phyloP scores from a whole-genome alignment of 2,329 filamentous ascomycete genomes.

The Monosporascus ibericus region DNA sequence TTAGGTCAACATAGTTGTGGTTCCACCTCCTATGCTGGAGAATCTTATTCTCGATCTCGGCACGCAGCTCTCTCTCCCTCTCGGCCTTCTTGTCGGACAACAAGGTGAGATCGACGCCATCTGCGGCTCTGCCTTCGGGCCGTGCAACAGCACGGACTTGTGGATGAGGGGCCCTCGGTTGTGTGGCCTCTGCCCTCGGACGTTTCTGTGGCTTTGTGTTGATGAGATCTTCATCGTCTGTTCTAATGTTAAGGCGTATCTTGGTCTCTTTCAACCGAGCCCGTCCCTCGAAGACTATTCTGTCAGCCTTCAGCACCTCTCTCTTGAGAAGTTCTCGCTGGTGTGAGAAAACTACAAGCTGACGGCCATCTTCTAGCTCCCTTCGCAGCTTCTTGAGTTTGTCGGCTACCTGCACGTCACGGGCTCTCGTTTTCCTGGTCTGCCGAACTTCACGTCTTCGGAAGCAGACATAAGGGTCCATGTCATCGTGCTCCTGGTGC shows the following conservation, averaged over 20 bases:
- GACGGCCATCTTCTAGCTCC: conserved; percentile 83
- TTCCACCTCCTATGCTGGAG: conserved; percentile 91
- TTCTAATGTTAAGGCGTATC: conserved; percentile 80
- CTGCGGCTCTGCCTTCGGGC: conserved; percentile 63
- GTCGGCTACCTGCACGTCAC: conserved; percentile 90
- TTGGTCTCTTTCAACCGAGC: conserved; percentile 81
- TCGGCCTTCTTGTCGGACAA: conserved; percentile 73
- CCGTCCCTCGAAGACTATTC: conserved; percentile 76
- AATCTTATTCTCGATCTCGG: conserved; percentile 80
- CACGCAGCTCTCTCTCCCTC: conserved; percentile 72
- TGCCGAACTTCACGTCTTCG: conserved; percentile 88
- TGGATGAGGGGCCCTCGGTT: conserved; percentile 51
- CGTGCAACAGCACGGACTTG: conserved; percentile 66
- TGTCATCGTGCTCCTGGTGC: conserved; percentile 88
- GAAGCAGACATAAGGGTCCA: conserved; percentile 98
- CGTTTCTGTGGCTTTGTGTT: conserved; percentile 80
- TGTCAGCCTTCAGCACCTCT: conserved; percentile 69
- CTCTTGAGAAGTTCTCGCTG: conserved; percentile 75
- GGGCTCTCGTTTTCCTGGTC: conserved; percentile 87
- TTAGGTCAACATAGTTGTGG: conserved; percentile 80
- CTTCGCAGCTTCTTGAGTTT: conserved; percentile 87
- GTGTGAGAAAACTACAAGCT: conserved; percentile 70
- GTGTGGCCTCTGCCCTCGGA: conserved; percentile 51
- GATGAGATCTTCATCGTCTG: conserved; percentile 85
- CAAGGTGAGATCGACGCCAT: conserved; percentile 67